A percentile compares a stretch with the other conserved stretches of the same genome.
phyloP scores from a whole-genome alignment of 1,284 basidiomycete species.

The Xerocomus amazonicus region DNA sequence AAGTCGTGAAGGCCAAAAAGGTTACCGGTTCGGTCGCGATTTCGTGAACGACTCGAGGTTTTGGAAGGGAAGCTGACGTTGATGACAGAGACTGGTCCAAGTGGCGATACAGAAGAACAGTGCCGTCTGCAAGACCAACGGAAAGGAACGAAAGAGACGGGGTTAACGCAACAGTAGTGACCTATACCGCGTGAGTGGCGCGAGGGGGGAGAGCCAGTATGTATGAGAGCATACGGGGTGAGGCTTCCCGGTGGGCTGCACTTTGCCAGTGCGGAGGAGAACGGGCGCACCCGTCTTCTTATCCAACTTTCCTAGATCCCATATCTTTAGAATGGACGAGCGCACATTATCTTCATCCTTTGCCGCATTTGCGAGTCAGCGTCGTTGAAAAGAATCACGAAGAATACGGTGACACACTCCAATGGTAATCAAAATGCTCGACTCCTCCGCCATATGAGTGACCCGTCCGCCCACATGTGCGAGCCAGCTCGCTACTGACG shows the following conservation, averaged over 20 bases:
- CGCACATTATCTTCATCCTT: slow-evolving; percentile 77
- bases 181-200: slow-evolving; percentile 39
- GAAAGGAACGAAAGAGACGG: slow-evolving; percentile 82
- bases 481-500: slow-evolving; percentile 68
- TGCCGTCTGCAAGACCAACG: slow-evolving; percentile 92
- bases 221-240: slow-evolving; percentile 62
- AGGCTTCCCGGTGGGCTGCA: slow-evolving; percentile 73
- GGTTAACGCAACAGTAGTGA: slow-evolving; percentile 80
- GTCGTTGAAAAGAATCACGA: neutral
- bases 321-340: slow-evolving; percentile 84
- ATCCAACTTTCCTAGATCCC: slow-evolving; percentile 79
- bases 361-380: slow-evolving; percentile 7
- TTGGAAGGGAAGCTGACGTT: slow-evolving; percentile 69
- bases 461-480: slow-evolving; percentile 74
- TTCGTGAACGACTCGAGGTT: slow-evolving; percentile 77
- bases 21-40: slow-evolving; percentile 85
- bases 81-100: slow-evolving; percentile 84
- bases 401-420: slow-evolving; percentile 55
- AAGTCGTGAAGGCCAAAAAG: slow-evolving; percentile 83
- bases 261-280: slow-evolving; percentile 73
- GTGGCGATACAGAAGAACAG: slow-evolving; percentile 87
- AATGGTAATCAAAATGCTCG: slow-evolving; percentile 77
- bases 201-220: neutral
- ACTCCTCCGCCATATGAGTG: slow-evolving; percentile 81
- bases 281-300: slow-evolving; percentile 66